Evolutionary conservation across 257 asterid genomes (phyloP), one percentile per base, ranked within the genome.

Genomic region (Jacaranda copaia): DNA sequence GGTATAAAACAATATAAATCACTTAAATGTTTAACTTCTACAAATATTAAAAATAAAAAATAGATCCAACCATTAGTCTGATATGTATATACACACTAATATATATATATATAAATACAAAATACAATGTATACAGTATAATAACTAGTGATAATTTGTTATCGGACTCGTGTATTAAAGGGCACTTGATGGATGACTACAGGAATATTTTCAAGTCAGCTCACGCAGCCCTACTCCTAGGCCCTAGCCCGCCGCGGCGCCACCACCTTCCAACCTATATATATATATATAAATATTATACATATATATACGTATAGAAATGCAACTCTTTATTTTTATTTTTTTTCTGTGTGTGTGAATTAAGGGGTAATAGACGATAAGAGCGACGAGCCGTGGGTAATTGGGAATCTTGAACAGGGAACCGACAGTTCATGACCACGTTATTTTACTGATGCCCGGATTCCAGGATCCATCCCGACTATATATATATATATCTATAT

Each of bases 361-460:
- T 25, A 25, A 25, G 32, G 32, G 32, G 32, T 25, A 25, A 2
- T 25, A 25, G 38, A 52, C 16, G 64, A 52, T 52, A 15, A 70
- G 10, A 57, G 13, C 12, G 18, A 4, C 5, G 53, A 2, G 32
- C 2, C 56, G 19, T 18, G 56, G 73, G 51, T 46, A 46, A 65
- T 57, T 39, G 52, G 80, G 70, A 67, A 79, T 72, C 69, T 58
- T 67, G 39, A 73, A 58, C 59, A 68, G 42, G 59, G 39, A 69
- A 75, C 80, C 85, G 81, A 77, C 88, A 80, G 71, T 72, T 78
- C 75, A 85, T 53, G 70, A 56, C 40, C 89, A 87, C 84, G 84
- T 79, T 87, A 59, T 83, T 73, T 61, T 43, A 64, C 81, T 16
- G 36, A 59, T 68, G 57, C 65, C 76, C 79, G 49, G 79, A 80